Conservation (phyloP, 345 rosid genomes). For the Euphorbia tirucalli region DNA sequence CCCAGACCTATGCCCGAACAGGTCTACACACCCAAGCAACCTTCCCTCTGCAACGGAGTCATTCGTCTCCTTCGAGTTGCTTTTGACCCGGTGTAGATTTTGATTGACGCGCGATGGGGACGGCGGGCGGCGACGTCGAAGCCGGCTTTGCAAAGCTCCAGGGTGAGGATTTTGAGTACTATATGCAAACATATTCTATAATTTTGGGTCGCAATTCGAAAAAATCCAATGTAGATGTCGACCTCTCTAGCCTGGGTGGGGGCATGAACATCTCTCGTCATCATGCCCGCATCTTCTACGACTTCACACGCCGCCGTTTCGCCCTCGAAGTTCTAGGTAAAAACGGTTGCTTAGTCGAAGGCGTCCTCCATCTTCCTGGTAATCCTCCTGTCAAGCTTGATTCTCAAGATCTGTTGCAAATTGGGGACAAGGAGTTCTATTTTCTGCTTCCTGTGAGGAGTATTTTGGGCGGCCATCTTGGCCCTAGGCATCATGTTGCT, state of each 20-base stretch:
- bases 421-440: conserved; percentile 93
- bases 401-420: conserved; percentile 90
- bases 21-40: no score
- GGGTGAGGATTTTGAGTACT: conserved; percentile 96
- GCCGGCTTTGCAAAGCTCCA: conserved; percentile 98
- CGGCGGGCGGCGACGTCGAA: conserved; percentile 72
- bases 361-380: conserved; percentile 94
- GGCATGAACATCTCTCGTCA: conserved; percentile 97
- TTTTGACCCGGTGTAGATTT: not conserved
- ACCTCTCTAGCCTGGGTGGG: conserved; percentile 89
- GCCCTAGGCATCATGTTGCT: conserved; percentile 62
- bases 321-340: conserved; percentile 98
- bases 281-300: conserved; percentile 91
- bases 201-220: conserved; percentile 92
- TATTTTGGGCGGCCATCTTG: conserved; percentile 68
- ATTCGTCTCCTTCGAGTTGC: not conserved
- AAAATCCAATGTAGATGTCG: conserved; percentile 94
- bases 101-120: conserved; percentile 30
- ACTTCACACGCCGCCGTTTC: conserved; percentile 94
- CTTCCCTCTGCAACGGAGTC: not conserved
- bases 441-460: conserved; percentile 87
- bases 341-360: conserved; percentile 95
- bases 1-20: no score
- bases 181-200: conserved; percentile 96
- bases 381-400: conserved; percentile 90